These are phyloP conservation scores for Phialemonium atrogriseum DNA, from an alignment of 2,329 filamentous ascomycete genomes.

Conservation along the genomic window DNA sequence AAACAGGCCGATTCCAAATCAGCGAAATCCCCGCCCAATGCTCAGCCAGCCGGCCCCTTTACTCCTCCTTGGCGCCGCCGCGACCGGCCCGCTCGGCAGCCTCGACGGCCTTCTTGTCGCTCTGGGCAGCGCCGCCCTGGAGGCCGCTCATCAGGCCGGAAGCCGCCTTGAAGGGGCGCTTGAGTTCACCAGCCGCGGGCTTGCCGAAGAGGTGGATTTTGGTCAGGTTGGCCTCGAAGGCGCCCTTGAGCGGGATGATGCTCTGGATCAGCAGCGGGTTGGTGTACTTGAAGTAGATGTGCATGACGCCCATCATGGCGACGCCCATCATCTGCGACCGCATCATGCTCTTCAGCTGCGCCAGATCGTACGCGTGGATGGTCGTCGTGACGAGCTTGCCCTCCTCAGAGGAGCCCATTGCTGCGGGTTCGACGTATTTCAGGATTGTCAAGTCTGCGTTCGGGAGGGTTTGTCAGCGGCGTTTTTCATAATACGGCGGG, in stretches of 20 bases:
- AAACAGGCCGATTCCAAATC: no score
- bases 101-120: constrained; percentile 85
- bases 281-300: constrained; percentile 99
- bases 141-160: constrained; percentile 77
- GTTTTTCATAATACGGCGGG: no score
- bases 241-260: constrained; percentile 94
- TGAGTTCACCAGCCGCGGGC: constrained; percentile 80
- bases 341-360: constrained; percentile 76
- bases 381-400: constrained; percentile 95
- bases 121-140: constrained; percentile 68
- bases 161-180: constrained; percentile 87
- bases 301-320: constrained; percentile 98
- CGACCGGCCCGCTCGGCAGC: constrained; percentile 67
- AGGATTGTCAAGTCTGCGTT: constrained; percentile 85
- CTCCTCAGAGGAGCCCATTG: constrained; percentile 89
- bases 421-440: constrained; percentile 95
- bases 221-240: constrained; percentile 88
- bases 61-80: constrained; percentile 66
- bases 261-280: constrained; percentile 98
- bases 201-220: constrained; percentile 92
- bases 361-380: constrained; percentile 85
- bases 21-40: no score
- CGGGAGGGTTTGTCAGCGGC: constrained; percentile 1
- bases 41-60: no score
- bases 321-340: constrained; percentile 92